A percentile compares a stretch with the other conserved stretches of the same genome.
These are phyloP conservation scores for Sorghum bicolor DNA, from an alignment of 176 grass and related monocot species.

Conservation along the genomic window DNA sequence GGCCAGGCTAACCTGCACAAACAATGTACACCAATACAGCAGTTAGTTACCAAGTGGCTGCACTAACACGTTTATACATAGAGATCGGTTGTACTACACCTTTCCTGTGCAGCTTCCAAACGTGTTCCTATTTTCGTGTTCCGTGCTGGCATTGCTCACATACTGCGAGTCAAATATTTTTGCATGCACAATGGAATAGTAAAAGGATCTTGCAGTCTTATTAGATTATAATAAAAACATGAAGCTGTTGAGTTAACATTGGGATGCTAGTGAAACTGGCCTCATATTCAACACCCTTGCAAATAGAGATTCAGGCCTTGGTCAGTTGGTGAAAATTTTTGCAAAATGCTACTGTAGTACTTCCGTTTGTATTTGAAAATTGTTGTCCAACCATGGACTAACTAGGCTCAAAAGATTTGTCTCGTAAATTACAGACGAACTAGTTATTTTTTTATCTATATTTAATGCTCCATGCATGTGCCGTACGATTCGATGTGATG, in stretches of 20 bases:
- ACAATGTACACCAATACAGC: neutral
- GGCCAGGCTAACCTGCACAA: neutral
- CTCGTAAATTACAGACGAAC: no score
- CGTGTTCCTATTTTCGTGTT: neutral
- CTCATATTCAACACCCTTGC: neutral
- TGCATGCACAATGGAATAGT: neutral
- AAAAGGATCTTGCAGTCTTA: neutral
- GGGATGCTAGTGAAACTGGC: neutral
- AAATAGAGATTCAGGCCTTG: slow-evolving; percentile 28
- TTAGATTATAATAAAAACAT: neutral
- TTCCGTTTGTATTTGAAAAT: no score
- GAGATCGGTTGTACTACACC: neutral
- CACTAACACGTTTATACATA: neutral
- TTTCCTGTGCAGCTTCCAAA: slow-evolving; percentile 10
- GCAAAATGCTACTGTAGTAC: no score
- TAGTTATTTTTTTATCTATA: no score
- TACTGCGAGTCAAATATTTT: slow-evolving; percentile 6
- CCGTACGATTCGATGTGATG: no score
- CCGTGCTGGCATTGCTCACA: neutral
- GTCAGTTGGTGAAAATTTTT: no score
- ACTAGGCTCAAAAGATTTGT: no score
- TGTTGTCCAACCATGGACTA: no score
- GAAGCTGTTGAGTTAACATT: slow-evolving; percentile 13
- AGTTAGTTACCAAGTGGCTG: neutral
- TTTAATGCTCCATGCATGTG: no score